Evolutionary conservation across 1,139 yeast genomes (phyloP), one percentile per base, ranked within the genome.

Genomic region (Candida smagusa): DNA sequence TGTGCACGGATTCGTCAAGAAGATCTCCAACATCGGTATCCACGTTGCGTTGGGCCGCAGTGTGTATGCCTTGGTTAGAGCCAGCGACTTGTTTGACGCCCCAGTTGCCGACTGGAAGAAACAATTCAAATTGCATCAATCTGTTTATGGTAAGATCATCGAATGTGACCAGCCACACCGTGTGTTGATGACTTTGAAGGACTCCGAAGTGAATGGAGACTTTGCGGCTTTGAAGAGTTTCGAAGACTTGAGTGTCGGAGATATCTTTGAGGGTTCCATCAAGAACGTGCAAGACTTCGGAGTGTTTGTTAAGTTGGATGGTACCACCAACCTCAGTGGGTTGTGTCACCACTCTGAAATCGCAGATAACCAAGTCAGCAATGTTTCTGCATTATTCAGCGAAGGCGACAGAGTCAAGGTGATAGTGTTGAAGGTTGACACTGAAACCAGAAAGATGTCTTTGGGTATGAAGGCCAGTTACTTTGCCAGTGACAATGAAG

Each of bases 391-490:
- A 12, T 71, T 90, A 44, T 89, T 90, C 60, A 82, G 85, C 38
- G 87, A 80, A 53, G 97, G 97, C 47, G 97, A 90, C 58, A 74
- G 85, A 47, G 97, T 90, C 32, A 86, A 86, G 65, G 95, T 87
- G 30, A 84, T 83, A 64, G 71, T 92, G 26, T 68, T 90, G 50
- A 73, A 70, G 33, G 71, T 83, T 33, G 82, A 86, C 53, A 42
- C 53, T 4, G 79, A 68, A 12, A 88, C 84, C 72, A 81, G 80
- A 46, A 89, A 85, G 56, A 58, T 90, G 32, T 82, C 95, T 1
- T 74, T 90, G 42, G 96, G 97, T 47, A 82, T 90, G 89, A 92
- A 89, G 66, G 97, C 97, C 2, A 86, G 96, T 3, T 88, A 84
- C 62, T 90, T 92, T 60, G 71, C 70, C 16, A 69, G 61, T 16